Conservation (phyloP, 257 asterid species). For the Parsonsia alboflavescens region DNA sequence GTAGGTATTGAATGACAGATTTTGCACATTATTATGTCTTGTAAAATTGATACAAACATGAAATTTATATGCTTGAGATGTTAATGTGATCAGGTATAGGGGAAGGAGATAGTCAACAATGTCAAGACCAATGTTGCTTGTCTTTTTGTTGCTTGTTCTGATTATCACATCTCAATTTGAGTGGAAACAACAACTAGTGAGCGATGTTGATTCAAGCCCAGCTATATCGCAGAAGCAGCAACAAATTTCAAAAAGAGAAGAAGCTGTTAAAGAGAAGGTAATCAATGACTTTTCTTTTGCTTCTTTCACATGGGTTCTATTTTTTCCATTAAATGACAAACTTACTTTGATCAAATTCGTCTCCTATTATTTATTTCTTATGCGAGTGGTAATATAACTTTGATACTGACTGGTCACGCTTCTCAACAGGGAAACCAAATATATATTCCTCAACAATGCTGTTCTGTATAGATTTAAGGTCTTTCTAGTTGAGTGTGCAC, state of each 20-base stretch:
- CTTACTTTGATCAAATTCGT: background rate
- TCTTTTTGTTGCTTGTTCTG: slow-evolving; percentile 58
- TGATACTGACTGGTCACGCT: background rate
- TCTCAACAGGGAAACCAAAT: background rate
- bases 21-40: background rate
- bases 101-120: slow-evolving; percentile 39
- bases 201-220: slow-evolving; percentile 53
- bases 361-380: background rate
- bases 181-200: slow-evolving; percentile 71
- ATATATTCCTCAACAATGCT: background rate
- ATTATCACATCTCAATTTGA: slow-evolving; percentile 80
- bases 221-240: slow-evolving; percentile 60
- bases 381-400: background rate
- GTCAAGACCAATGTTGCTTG: slow-evolving; percentile 77
- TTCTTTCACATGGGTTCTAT: slow-evolving; percentile 1
- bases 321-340: background rate
- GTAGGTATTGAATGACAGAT: background rate
- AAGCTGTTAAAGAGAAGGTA: slow-evolving; percentile 78
- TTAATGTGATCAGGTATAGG: slow-evolving; percentile 35
- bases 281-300: background rate
- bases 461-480: background rate
- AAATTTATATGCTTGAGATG: background rate
- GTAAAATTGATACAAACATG: background rate
- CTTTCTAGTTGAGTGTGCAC: background rate
- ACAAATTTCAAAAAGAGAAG: slow-evolving; percentile 59